A percentile compares a stretch with the other conserved stretches of the same genome.
These are phyloP conservation scores for Nicotiana undulata DNA, from an alignment of 257 asterid genomes.

Conservation along the genomic window DNA sequence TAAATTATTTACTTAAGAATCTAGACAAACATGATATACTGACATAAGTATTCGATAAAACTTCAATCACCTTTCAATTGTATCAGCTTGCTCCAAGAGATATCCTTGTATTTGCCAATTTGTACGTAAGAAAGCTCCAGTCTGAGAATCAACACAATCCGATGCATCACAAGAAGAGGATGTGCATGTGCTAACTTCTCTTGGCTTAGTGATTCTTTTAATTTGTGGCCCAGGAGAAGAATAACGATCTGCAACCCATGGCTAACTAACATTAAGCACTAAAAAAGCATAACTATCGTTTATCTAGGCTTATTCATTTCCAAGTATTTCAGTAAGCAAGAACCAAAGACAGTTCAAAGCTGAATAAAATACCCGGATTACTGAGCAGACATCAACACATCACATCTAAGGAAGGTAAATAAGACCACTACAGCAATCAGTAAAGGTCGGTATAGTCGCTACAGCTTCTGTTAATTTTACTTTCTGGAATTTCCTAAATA, in stretches of 20 bases:
- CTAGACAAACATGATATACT: neutral
- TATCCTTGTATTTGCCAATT: constrained; percentile 96
- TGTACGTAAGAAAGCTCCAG: constrained; percentile 66
- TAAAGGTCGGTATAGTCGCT: neutral
- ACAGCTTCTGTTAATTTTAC: neutral
- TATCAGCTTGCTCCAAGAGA: constrained; percentile 72
- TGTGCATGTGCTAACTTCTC: constrained; percentile 27
- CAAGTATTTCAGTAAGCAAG: neutral
- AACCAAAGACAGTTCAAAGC: neutral
- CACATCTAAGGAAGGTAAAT: neutral
- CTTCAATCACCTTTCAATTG: constrained; percentile 60
- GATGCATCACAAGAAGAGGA: constrained; percentile 29
- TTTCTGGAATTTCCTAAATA: neutral
- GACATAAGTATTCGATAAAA: neutral
- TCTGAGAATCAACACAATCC: constrained; percentile 26
- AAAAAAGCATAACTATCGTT: neutral
- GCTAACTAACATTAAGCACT: neutral
- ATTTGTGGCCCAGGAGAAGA: constrained; percentile 31
- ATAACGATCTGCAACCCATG: constrained; percentile 32
- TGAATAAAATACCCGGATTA: neutral
- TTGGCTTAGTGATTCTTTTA: constrained; percentile 25
- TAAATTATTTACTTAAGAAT: neutral
- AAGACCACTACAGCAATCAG: neutral
- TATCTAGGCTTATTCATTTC: neutral
- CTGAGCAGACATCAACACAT: neutral